These are phyloP conservation scores for Anthoceros angustus DNA, from an alignment of 225 moss, liverwort and hornwort species.

Conservation along the genomic window DNA sequence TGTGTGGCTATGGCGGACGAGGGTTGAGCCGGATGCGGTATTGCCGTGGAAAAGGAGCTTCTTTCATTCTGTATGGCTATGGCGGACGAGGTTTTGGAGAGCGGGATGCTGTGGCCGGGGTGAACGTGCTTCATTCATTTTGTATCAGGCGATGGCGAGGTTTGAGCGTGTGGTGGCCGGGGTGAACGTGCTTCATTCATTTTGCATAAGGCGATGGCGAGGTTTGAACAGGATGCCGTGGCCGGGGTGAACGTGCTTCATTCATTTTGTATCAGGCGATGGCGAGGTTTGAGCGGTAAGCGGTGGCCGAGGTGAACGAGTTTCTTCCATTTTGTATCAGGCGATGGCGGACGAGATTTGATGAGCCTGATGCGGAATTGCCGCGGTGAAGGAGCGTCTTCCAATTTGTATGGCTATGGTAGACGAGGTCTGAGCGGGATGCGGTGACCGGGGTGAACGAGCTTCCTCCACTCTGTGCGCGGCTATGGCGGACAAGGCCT, in stretches of 20 bases:
- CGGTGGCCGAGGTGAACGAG: no score
- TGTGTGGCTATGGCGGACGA: conserved; percentile 28
- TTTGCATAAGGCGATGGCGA: not conserved
- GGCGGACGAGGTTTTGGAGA: not conserved
- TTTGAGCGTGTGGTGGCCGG: conserved; percentile 20
- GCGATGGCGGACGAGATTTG: no score
- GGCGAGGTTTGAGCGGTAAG: conserved; percentile 43
- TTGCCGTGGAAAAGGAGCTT: no score
- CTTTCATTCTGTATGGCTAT: not conserved
- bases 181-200: no score
- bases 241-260: not conserved
- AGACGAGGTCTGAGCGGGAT: not conserved
- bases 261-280: conserved; percentile 8
- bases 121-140: not conserved
- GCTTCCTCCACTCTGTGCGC: not conserved
- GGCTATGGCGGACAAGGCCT: conserved; percentile 35
- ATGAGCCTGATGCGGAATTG: no score
- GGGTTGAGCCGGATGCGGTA: conserved; percentile 30
- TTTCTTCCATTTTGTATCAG: not conserved
- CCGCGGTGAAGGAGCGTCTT: no score
- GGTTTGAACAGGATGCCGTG: not conserved
- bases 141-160: conserved; percentile 21
- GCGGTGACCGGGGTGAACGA: not conserved
- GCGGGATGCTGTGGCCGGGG: not conserved
- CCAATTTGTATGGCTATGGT: not conserved